A percentile compares a stretch with the other conserved stretches of the same genome.
These are phyloP conservation scores for Actinidia arguta DNA, from an alignment of 179 eudicot genomes.

Conservation along the genomic window DNA sequence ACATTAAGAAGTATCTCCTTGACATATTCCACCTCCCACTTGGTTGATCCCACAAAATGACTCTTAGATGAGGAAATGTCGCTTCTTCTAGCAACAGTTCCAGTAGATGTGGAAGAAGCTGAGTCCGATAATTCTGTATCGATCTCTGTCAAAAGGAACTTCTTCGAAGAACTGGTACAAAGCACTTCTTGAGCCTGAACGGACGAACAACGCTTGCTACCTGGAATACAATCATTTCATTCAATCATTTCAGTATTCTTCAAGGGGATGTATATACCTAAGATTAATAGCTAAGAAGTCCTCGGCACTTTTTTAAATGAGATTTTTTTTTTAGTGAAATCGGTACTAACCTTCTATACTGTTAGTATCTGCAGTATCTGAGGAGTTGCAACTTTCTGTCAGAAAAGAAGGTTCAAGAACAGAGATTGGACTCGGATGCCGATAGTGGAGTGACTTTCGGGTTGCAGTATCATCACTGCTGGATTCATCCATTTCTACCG, in stretches of 20 bases:
- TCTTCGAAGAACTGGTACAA: constrained; percentile 40
- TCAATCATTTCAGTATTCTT: background rate
- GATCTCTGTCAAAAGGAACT: constrained; percentile 43
- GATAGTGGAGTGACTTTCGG: constrained; percentile 47
- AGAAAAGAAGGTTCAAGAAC: constrained; percentile 69
- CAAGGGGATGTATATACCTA: no score
- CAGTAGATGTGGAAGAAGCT: constrained; percentile 53
- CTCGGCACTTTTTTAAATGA: no score
- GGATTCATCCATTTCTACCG: constrained; percentile 42
- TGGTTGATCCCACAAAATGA: constrained; percentile 22
- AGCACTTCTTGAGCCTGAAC: constrained; percentile 52
- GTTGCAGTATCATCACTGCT: constrained; percentile 42
- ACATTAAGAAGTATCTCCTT: constrained; percentile 59
- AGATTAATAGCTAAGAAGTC: no score
- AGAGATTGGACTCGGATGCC: constrained; percentile 77
- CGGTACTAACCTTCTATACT: constrained; percentile 59
- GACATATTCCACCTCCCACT: constrained; percentile 79
- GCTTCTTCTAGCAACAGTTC: constrained; percentile 26
- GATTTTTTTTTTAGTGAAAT: no score
- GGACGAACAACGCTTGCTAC: constrained; percentile 65
- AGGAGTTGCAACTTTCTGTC: constrained; percentile 77
- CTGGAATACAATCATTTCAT: constrained; percentile 39
- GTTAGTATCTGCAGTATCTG: constrained; percentile 61
- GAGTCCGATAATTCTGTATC: constrained; percentile 68
- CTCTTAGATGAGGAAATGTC: background rate